Evolutionary conservation across 1,284 basidiomycete genomes (phyloP).

Genomic region (Cryptococcus sp.): DNA sequence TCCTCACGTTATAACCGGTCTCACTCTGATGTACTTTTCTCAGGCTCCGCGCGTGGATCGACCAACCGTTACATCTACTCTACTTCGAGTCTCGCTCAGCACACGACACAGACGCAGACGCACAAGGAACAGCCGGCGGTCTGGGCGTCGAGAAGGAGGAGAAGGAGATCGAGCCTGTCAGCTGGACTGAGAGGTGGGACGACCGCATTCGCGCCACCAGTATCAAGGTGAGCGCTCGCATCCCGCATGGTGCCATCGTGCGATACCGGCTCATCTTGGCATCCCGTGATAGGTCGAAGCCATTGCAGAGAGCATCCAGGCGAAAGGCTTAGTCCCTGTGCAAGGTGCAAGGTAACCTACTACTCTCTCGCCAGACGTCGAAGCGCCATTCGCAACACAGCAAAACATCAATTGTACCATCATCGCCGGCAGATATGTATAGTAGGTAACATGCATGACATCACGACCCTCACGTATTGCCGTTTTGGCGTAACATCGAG

Average conservation of each 20-base stretch:
- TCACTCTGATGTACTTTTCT: too few species aligned
- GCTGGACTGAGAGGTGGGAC: slow-evolving; percentile 89
- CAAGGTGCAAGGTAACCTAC: too few species aligned
- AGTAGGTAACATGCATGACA: too few species aligned
- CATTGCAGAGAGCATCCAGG: slow-evolving; percentile 29
- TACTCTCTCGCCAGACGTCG: too few species aligned
- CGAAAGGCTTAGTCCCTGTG: slow-evolving; percentile 19
- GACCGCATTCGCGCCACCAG: slow-evolving; percentile 81
- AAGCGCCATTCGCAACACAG: too few species aligned
- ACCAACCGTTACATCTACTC: slow-evolving; percentile 89
- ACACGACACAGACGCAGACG: slow-evolving; percentile 68
- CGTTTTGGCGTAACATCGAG: too few species aligned
- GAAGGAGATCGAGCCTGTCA: slow-evolving; percentile 78
- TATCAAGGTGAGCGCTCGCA: slow-evolving; percentile 64
- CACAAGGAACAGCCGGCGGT: slow-evolving; percentile 87
- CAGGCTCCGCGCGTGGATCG: slow-evolving; percentile 78
- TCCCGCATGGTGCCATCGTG: neutral
- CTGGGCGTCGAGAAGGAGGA: slow-evolving; percentile 70
- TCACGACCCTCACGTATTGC: too few species aligned
- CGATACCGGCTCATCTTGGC: neutral
- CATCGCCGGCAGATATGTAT: too few species aligned
- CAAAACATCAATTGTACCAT: too few species aligned
- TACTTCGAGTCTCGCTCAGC: slow-evolving; percentile 74
- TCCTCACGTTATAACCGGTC: too few species aligned
- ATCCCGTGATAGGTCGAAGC: slow-evolving; percentile 25